A percentile compares a stretch with the other conserved stretches of the same genome.
phyloP scores from a whole-genome alignment of 768 basidiomycete species.

The Phanerochaete carnosa region DNA sequence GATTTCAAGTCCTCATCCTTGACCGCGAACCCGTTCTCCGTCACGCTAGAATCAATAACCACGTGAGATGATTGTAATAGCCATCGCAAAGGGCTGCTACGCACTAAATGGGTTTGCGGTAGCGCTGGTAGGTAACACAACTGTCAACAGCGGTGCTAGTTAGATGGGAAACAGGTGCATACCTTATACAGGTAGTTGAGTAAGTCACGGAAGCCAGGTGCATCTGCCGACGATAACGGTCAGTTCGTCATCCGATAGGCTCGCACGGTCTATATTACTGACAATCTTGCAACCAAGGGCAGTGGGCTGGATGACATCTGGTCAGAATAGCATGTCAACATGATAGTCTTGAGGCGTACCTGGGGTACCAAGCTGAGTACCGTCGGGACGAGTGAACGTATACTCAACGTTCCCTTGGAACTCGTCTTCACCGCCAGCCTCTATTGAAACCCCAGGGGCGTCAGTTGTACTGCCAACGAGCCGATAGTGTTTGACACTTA shows the following conservation, averaged over 20 bases:
- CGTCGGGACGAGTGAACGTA: constrained; percentile 66
- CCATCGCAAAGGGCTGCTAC: constrained; percentile 12
- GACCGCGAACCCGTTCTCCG: constrained; percentile 72
- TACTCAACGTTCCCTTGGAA: constrained; percentile 66
- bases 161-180: constrained; percentile 9
- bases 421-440: constrained; percentile 63
- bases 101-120: constrained; percentile 53
- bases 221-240: constrained; percentile 34
- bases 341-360: constrained; percentile 31
- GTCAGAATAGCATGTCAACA: neutral
- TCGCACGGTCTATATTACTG: constrained; percentile 19
- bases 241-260: neutral
- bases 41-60: constrained; percentile 41
- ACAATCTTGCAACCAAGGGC: constrained; percentile 68
- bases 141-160: neutral
- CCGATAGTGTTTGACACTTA: constrained; percentile 12
- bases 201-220: constrained; percentile 58
- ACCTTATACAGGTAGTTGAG: constrained; percentile 73
- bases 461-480: neutral
- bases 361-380: constrained; percentile 64
- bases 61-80: neutral
- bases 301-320: constrained; percentile 41
- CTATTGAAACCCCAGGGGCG: constrained; percentile 24
- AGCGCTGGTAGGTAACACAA: constrained; percentile 31
- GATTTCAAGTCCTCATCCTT: constrained; percentile 58